Percentiles rank a stretch among this genome's conserved stretches.
These are phyloP conservation scores for Rhizophora mangle DNA, from an alignment of 345 rosid species.

Conservation along the genomic window DNA sequence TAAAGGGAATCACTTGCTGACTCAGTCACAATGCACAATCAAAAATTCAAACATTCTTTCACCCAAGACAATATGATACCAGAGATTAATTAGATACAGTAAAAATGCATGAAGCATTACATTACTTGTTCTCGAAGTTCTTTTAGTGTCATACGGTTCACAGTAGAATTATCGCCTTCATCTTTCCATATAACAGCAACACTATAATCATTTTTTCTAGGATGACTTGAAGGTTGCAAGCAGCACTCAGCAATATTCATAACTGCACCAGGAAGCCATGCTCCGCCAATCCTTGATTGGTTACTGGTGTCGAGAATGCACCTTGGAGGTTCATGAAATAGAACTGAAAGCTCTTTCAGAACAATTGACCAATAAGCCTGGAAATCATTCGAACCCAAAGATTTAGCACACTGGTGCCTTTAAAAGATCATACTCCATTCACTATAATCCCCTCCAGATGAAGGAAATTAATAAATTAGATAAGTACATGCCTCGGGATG, in stretches of 20 bases:
- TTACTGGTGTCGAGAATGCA: constrained; percentile 62
- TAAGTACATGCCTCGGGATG: constrained; percentile 56
- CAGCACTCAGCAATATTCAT: constrained; percentile 82
- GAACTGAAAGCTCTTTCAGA: constrained; percentile 63
- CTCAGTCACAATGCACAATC: neutral
- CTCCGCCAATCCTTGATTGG: constrained; percentile 50
- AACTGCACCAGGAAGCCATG: constrained; percentile 76
- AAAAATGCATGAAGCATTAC: constrained; percentile 40
- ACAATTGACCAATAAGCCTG: constrained; percentile 73
- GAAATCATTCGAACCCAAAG: constrained; percentile 6
- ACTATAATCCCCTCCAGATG: neutral
- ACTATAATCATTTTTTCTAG: constrained; percentile 50
- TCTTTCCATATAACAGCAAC: constrained; percentile 78
- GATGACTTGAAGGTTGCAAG: constrained; percentile 52
- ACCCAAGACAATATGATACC: constrained; percentile 1
- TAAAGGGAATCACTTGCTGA: neutral
- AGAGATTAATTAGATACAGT: neutral
- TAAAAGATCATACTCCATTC: neutral
- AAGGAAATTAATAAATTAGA: neutral
- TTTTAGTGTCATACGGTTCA: constrained; percentile 53
- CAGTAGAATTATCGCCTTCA: constrained; percentile 53
- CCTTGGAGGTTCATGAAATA: constrained; percentile 51
- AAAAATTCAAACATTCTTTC: neutral
- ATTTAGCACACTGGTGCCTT: constrained; percentile 5
- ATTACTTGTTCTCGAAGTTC: constrained; percentile 73